Evolutionary conservation across 2,329 filamentous ascomycete species (phyloP), one percentile per base, ranked within the genome.

Genomic region (Fusarium pseudoanthophilum): DNA sequence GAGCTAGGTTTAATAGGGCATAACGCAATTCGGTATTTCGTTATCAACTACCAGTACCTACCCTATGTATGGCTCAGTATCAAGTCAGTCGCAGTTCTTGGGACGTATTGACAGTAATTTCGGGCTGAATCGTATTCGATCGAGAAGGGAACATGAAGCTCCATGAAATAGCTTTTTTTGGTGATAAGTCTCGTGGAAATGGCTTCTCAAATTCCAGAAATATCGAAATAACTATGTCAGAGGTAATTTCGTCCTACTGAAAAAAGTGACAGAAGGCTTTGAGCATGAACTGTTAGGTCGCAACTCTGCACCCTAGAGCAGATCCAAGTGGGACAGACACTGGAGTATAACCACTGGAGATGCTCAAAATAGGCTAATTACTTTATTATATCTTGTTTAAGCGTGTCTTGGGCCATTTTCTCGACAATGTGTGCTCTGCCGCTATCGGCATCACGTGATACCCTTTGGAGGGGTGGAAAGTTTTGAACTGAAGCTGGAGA

Each of bases 371-470:
- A 51, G 32, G 14, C 61, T 36, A 42, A 49, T 28, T 16, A 26
- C 16, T 32, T 24, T 24, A 37, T 36, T 21, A 30, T 32, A 15
- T 20, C 3, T 24, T 48, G 34, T 40, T 55, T 30, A 28, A 36
- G 21, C 18, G 34, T 32, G n/a, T n/a, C 13, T n/a, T 40, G n/a
- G 39, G 34, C 40, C 48, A 64, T 63, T 64, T 65, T 45, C 46
- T 52, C 10, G 32, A 36, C 45, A 39, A 30, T 14, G 30, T 67
- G 64, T 52, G 52, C 52, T 61, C 37, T 67, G 55, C 65, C 63
- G 55, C 63, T 67, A 67, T 67, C 64, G 63, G 46, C 36, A 61
- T 67, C 65, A 67, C 65, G 65, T 67, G 65, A 67, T 53, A 67
- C 18, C 63, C 40, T 53, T 62, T 61, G 18, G 65, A 67, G 64